Percentiles rank a stretch among this genome's conserved stretches.
phyloP scores from a whole-genome alignment of 2,329 filamentous ascomycete genomes.

The Chaetomium strumarium region DNA sequence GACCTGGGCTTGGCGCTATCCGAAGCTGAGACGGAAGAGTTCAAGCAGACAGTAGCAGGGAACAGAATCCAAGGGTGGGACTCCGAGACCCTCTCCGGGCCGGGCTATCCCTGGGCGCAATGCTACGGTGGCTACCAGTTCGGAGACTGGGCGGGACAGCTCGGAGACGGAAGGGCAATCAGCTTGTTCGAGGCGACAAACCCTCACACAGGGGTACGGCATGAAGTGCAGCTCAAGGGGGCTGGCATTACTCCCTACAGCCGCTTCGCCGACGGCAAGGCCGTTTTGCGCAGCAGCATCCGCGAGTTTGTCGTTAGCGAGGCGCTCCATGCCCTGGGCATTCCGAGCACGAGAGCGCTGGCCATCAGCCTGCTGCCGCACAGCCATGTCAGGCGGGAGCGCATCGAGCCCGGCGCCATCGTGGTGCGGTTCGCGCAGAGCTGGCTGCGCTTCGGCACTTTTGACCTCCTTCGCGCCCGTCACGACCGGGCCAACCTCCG shows the following conservation, averaged over 20 bases:
- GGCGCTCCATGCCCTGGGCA: slow-evolving; percentile 74
- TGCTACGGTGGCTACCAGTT: slow-evolving; percentile 84
- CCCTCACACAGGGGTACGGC: slow-evolving; percentile 61
- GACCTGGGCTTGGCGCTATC: slow-evolving; percentile 70
- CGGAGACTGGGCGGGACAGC: slow-evolving; percentile 90
- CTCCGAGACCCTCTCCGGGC: slow-evolving; percentile 38
- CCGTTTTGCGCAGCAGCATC: slow-evolving; percentile 86
- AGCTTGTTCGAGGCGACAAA: slow-evolving; percentile 88
- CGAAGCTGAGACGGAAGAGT: slow-evolving; percentile 66
- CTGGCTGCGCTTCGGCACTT: slow-evolving; percentile 92
- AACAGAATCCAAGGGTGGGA: slow-evolving; percentile 79
- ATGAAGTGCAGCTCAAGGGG: slow-evolving; percentile 91
- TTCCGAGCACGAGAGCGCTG: slow-evolving; percentile 81
- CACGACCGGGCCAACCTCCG: slow-evolving; percentile 72
- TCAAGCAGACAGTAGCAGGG: slow-evolving; percentile 71
- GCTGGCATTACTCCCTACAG: slow-evolving; percentile 92
- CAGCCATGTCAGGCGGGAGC: slow-evolving; percentile 69
- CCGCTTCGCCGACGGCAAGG: slow-evolving; percentile 92
- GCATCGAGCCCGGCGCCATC: slow-evolving; percentile 82
- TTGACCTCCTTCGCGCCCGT: slow-evolving; percentile 80
- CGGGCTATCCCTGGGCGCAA: slow-evolving; percentile 92
- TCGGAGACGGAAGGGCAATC: slow-evolving; percentile 91
- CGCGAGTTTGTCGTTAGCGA: slow-evolving; percentile 92
- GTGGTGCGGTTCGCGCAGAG: slow-evolving; percentile 85
- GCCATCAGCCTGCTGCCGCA: slow-evolving; percentile 73